These are phyloP conservation scores for Mercurialis annua DNA, from an alignment of 345 rosid genomes.

Conservation along the genomic window DNA sequence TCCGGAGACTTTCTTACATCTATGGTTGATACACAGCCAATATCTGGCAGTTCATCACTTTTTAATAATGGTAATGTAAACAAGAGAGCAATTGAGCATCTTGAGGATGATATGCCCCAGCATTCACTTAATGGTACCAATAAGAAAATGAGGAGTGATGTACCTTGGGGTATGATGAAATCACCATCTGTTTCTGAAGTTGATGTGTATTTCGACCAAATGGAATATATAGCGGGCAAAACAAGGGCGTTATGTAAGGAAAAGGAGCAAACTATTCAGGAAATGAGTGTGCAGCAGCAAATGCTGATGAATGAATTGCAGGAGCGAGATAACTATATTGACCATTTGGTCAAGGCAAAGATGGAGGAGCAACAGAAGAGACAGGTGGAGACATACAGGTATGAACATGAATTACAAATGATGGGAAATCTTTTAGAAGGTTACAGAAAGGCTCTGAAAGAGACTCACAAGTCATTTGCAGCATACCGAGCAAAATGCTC, in stretches of 20 bases:
- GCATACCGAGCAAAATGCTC: constrained; percentile 59
- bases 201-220: constrained; percentile 46
- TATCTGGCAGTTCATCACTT: constrained; percentile 46
- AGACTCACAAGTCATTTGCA: constrained; percentile 49
- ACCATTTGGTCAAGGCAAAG: constrained; percentile 57
- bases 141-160: constrained; percentile 72
- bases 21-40: constrained; percentile 46
- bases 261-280: constrained; percentile 47
- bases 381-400: constrained; percentile 48
- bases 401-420: constrained; percentile 67
- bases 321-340: constrained; percentile 40
- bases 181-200: constrained; percentile 39
- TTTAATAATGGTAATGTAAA: constrained; percentile 38
- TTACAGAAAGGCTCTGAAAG: constrained; percentile 76
- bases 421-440: constrained; percentile 67
- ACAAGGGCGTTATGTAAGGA: constrained; percentile 43
- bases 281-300: constrained; percentile 50
- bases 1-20: constrained; percentile 58
- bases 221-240: constrained; percentile 43
- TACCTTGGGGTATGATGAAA: constrained; percentile 48
- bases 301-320: constrained; percentile 48
- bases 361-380: constrained; percentile 56
- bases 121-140: constrained; percentile 43
- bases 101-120: constrained; percentile 44
- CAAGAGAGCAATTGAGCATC: constrained; percentile 62